Percentiles rank a stretch among this genome's conserved stretches.
Evolutionary conservation across 139 green algal species (phyloP).

Genomic region (Picochlorum sp.): DNA sequence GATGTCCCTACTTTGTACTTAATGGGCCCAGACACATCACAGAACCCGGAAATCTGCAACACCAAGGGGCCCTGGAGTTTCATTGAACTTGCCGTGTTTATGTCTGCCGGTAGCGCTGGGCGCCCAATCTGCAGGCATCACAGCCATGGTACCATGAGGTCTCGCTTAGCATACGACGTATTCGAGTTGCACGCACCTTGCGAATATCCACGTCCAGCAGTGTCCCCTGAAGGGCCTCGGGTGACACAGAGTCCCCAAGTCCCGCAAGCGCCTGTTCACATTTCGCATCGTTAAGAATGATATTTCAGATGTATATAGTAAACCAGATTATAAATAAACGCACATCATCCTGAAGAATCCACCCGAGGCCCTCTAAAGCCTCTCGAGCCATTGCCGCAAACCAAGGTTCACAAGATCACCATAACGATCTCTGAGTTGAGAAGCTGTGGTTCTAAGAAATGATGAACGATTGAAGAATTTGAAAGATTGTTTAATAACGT

Average conservation of each 20-base stretch:
- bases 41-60: constrained; percentile 10
- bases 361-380: neutral
- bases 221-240: neutral
- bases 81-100: constrained; percentile 9
- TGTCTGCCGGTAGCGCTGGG: constrained; percentile 14
- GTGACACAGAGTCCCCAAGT: neutral
- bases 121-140: constrained; percentile 14
- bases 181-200: neutral
- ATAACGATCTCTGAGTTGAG: too few species aligned
- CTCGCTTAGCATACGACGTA: neutral
- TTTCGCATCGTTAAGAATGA: too few species aligned
- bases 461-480: too few species aligned
- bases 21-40: constrained; percentile 4
- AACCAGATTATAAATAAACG: neutral
- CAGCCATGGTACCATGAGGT: neutral
- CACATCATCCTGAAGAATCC: neutral
- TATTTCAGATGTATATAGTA: too few species aligned
- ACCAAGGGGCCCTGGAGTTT: constrained; percentile 17
- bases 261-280: neutral
- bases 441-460: too few species aligned
- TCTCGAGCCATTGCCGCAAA: neutral
- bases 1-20: constrained; percentile 1
- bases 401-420: too few species aligned
- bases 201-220: neutral
- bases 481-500: too few species aligned